These are phyloP conservation scores for Lentinula novae-zelandiae DNA, from an alignment of 1,284 basidiomycete genomes.

Conservation along the genomic window DNA sequence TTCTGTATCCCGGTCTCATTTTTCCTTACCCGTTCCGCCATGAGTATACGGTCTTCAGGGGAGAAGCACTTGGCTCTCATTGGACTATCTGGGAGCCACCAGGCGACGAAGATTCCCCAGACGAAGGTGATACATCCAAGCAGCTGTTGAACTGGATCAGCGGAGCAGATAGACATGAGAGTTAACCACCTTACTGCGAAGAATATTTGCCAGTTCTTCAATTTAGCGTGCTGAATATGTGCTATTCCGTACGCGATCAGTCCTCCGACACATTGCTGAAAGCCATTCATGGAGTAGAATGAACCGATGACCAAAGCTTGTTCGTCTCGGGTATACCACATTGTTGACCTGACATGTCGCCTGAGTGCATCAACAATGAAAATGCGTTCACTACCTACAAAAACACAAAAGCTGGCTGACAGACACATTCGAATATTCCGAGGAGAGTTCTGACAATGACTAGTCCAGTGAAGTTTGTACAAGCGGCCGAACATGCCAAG, in stretches of 20 bases:
- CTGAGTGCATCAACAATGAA: not conserved
- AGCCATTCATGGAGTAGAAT: slow-evolving; percentile 51
- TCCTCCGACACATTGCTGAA: slow-evolving; percentile 51
- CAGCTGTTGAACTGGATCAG: slow-evolving; percentile 25
- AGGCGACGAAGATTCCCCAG: slow-evolving; percentile 48
- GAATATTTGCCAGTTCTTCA: slow-evolving; percentile 52
- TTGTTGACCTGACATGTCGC: slow-evolving; percentile 33
- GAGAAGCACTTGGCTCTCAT: slow-evolving; percentile 47
- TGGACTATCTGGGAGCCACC: slow-evolving; percentile 49
- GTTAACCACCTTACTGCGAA: slow-evolving; percentile 34
- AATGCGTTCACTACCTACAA: slow-evolving; percentile 23
- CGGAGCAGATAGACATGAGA: not conserved
- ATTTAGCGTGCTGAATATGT: slow-evolving; percentile 35
- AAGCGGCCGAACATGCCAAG: slow-evolving; percentile 45
- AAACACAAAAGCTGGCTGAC: slow-evolving; percentile 46
- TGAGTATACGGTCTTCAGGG: slow-evolving; percentile 45
- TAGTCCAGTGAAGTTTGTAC: slow-evolving; percentile 42
- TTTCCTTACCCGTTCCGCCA: slow-evolving; percentile 51
- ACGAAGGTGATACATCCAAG: slow-evolving; percentile 42
- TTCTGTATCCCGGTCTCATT: slow-evolving; percentile 57
- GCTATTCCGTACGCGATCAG: slow-evolving; percentile 48
- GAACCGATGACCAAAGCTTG: slow-evolving; percentile 47
- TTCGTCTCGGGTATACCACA: slow-evolving; percentile 52
- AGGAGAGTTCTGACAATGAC: slow-evolving; percentile 45
- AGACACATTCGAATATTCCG: slow-evolving; percentile 47